Evolutionary conservation across 139 green algal species (phyloP).

Genomic region (Chlamydomonas schloesseri): DNA sequence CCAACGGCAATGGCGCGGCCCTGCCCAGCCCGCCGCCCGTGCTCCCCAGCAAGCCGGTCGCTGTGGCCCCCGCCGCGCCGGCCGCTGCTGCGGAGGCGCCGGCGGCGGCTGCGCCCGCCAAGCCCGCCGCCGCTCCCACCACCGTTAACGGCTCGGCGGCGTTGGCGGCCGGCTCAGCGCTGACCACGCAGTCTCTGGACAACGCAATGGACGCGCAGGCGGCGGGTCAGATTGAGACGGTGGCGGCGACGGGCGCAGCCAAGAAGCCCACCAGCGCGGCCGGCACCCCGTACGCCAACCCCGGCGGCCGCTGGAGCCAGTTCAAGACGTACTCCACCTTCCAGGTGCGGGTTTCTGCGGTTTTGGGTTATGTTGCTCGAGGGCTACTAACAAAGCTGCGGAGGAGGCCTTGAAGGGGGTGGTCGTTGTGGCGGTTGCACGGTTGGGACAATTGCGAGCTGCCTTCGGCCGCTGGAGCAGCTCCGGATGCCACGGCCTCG

Average conservation of each 20-base stretch:
- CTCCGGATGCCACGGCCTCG: too few relatives aligned
- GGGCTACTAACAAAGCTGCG: too few relatives aligned
- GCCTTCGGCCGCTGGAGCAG: too few relatives aligned
- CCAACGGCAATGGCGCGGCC: constrained; percentile 28
- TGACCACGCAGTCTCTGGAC: constrained; percentile 48
- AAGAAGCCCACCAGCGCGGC: constrained; percentile 41
- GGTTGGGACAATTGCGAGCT: too few relatives aligned
- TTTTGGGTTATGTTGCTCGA: too few relatives aligned
- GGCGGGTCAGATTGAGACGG: constrained; percentile 76
- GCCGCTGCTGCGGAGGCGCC: constrained; percentile 6
- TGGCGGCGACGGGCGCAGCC: constrained; percentile 25
- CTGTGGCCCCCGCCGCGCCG: not conserved
- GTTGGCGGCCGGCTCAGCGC: not conserved
- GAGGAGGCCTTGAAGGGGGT: not conserved
- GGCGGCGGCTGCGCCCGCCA: not conserved
- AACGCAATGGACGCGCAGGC: constrained; percentile 63
- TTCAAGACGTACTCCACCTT: constrained; percentile 79
- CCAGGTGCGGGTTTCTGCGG: constrained; percentile 63
- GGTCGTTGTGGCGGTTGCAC: too few relatives aligned
- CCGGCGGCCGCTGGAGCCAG: constrained; percentile 80
- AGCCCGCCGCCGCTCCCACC: not conserved
- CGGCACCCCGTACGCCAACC: constrained; percentile 74
- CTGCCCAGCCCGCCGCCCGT: constrained; percentile 7
- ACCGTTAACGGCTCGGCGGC: not conserved
- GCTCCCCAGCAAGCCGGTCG: constrained; percentile 13